Evolutionary conservation across 2,329 filamentous ascomycete species (phyloP).

Genomic region (Neonectria neomacrospora): DNA sequence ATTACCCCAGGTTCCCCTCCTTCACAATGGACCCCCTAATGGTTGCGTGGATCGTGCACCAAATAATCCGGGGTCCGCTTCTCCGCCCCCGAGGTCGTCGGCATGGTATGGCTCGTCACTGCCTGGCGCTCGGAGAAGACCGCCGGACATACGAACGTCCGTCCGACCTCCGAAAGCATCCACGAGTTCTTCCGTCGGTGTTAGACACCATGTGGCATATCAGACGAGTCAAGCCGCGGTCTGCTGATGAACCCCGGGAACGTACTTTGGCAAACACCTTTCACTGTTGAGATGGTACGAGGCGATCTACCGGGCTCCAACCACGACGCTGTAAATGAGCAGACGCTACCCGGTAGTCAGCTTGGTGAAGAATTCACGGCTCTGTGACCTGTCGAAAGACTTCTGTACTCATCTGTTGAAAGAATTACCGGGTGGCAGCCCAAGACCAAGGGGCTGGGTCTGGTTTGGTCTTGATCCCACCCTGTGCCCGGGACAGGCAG

Average conservation of each 20-base stretch:
- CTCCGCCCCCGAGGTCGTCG: constrained; percentile 16
- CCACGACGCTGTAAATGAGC: background rate
- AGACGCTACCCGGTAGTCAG: background rate
- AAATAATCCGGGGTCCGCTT: constrained; percentile 38
- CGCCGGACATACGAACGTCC: constrained; percentile 38
- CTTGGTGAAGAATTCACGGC: background rate
- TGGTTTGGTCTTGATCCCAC: background rate
- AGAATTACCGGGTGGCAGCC: background rate
- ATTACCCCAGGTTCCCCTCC: constrained; percentile 41
- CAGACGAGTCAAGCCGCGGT: background rate
- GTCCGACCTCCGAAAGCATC: constrained; percentile 32
- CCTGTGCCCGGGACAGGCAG: background rate
- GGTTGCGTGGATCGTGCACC: constrained; percentile 16
- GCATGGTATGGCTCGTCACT: constrained; percentile 23
- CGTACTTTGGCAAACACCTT: background rate
- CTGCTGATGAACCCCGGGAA: background rate
- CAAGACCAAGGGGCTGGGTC: background rate
- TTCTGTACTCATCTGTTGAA: background rate
- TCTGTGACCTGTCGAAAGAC: background rate
- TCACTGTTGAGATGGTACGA: background rate
- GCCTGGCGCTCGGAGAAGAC: constrained; percentile 23
- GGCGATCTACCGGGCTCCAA: too few species aligned
- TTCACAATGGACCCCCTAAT: constrained; percentile 7
- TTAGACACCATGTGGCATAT: background rate
- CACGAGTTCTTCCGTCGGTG: background rate